These are phyloP conservation scores for Ceratocystis alfenasii DNA, from an alignment of 2,329 filamentous ascomycete species.

Conservation along the genomic window DNA sequence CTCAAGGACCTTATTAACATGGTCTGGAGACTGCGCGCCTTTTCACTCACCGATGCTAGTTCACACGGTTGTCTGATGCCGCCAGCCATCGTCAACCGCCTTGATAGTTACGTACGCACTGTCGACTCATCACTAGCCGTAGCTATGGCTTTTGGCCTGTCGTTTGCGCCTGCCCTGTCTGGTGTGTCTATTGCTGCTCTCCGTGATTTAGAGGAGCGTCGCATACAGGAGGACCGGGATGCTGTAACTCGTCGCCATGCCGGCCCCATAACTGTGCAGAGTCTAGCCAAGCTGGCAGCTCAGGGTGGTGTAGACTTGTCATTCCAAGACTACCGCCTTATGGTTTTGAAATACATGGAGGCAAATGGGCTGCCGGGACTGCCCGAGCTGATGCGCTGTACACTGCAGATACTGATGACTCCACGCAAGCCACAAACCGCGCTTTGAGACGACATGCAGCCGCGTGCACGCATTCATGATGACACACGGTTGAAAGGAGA, in stretches of 20 bases:
- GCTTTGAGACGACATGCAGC: background rate
- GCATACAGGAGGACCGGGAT: conserved; percentile 29
- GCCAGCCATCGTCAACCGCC: conserved; percentile 33
- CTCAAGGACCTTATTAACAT: conserved; percentile 81
- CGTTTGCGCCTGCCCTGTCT: conserved; percentile 46
- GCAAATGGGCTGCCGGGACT: conserved; percentile 53
- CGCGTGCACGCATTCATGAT: background rate
- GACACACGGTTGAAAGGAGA: background rate
- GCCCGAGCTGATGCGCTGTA: conserved; percentile 62
- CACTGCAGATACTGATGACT: conserved; percentile 61
- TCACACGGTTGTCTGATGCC: conserved; percentile 44
- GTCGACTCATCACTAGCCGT: conserved; percentile 40
- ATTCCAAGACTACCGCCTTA: conserved; percentile 64
- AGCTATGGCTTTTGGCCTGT: conserved; percentile 43
- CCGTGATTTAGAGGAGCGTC: conserved; percentile 45
- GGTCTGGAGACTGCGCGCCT: conserved; percentile 63
- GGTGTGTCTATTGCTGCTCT: conserved; percentile 44
- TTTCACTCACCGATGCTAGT: conserved; percentile 53
- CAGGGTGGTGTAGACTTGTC: conserved; percentile 53
- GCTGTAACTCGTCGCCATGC: conserved; percentile 38
- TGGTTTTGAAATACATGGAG: conserved; percentile 58
- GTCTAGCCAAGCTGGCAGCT: conserved; percentile 48
- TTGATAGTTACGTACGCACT: conserved; percentile 39
- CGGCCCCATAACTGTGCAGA: conserved; percentile 58
- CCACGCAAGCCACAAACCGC: conserved; percentile 27